Base-by-base conservation (phyloP, 1,139 yeast genomes). In the Pichia sp. region DNA sequence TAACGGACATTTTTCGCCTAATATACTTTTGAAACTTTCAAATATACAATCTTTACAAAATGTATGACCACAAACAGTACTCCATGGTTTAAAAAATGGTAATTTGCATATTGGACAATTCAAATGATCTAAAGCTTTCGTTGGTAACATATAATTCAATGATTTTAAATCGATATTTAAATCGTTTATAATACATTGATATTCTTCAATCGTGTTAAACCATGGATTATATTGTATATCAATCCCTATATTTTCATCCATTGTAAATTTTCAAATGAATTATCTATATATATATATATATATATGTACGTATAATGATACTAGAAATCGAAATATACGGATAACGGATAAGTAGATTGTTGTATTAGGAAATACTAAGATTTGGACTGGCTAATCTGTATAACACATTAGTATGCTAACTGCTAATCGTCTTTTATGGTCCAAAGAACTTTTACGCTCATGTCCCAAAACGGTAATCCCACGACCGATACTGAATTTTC, bases 61-160 rank as follows among this genome's bases (percentile, higher is more conserved):
- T 0, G 82, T 77, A 54, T 78, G 83, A 0, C 82, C 82, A 63
- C 84, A 78, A 1, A 68, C 57, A 0, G 84, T 78, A 4, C 80
- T 74, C 50, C 73, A 61, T 0, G 84, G 84, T 39, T 67, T 64
- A 7, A 73, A 63, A 51, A 77, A 76, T 3, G 82, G 81, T 45
- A 73, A 73, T 51, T 76, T 79, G 53, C 83, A 78, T 9, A 78
- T 69, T 4, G 82, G 81, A 53, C 83, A 78, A 46, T 64, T 68
- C 44, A 77, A 59, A 58, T 80, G 82, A 32, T 79, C 85, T 11
- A 61, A 56, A 6, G 40, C 23, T 12, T 35, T 40, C 1, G 43
- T 6, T 4, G 61, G 53, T 10, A 58, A 50, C 4, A 58, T 24
- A 68, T 78, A 57, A 55, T 37, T 35, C 11, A 58, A 29, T 2